These are phyloP conservation scores for Phytophthora fragariaefolia DNA, from an alignment of 352 stramenopile species.

Conservation along the genomic window DNA sequence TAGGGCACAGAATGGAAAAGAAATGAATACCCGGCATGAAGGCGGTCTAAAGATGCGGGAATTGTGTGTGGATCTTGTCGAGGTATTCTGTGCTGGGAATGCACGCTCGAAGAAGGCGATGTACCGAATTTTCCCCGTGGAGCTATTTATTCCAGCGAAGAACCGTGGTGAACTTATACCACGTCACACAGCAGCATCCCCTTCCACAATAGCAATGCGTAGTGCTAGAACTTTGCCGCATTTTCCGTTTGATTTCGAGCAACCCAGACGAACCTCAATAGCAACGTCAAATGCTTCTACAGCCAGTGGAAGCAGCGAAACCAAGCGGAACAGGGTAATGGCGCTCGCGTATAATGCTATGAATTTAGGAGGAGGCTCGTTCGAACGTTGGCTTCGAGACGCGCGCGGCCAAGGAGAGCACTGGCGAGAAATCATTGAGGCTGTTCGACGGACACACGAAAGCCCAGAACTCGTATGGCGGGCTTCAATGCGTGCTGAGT, in stretches of 20 bases:
- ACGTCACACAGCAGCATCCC: slow-evolving; percentile 58
- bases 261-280: slow-evolving; percentile 32
- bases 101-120: slow-evolving; percentile 79
- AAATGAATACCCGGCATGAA: slow-evolving; percentile 9
- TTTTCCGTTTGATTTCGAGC: slow-evolving; percentile 76
- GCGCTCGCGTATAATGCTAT: slow-evolving; percentile 43
- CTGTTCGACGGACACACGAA: slow-evolving; percentile 64
- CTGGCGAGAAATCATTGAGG: slow-evolving; percentile 75
- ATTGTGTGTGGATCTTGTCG: slow-evolving; percentile 73
- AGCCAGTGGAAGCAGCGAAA: slow-evolving; percentile 49
- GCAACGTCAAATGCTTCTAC: slow-evolving; percentile 16
- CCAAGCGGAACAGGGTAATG: slow-evolving; percentile 49
- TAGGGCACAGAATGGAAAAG: slow-evolving; percentile 19
- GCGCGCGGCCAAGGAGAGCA: slow-evolving; percentile 71
- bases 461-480: slow-evolving; percentile 79
- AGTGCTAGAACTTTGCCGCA: slow-evolving; percentile 61
- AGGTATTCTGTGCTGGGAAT: slow-evolving; percentile 86
- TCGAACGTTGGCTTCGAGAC: slow-evolving; percentile 72
- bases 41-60: slow-evolving; percentile 39
- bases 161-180: slow-evolving; percentile 60
- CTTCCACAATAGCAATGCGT: slow-evolving; percentile 40
- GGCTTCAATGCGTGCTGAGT: slow-evolving; percentile 63
- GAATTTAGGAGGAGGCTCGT: slow-evolving; percentile 48
- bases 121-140: slow-evolving; percentile 81
- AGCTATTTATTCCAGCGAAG: slow-evolving; percentile 77